Evolutionary conservation across 192 early-diverging fungal species (phyloP), one percentile per base, ranked within the genome.

Genomic region (Blastocladiella britannica): DNA sequence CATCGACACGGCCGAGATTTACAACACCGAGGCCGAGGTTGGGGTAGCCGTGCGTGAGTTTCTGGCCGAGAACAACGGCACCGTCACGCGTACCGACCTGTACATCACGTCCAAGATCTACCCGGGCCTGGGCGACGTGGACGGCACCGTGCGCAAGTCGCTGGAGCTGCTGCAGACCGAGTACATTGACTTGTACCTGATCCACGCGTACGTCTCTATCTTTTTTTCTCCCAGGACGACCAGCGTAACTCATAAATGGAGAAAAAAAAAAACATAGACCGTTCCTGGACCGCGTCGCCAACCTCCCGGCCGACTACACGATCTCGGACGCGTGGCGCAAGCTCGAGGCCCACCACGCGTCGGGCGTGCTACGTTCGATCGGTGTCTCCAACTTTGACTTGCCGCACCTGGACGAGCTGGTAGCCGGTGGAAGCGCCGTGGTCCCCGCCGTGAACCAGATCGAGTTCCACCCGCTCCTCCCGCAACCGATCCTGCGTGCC

Each of bases 401-500:
- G 12, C 15, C 37, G 37, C 37, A 47, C 4, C n/a, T 47, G 2
- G 37, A 28, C 12, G 18, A 3, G 3, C 12, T 26, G 25, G n/a
- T 51, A 9, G 20, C 20, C 27, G 18, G 12, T 9, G 20, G 15
- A 9, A 15, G 12, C 0, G 8, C 8, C 4, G 15, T 28, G 3
- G 12, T 28, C 53, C 53, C 25, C 12, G 20, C 22, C 24, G 25
- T 27, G 31, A 37, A 29, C 26, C 47, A 58, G 57, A 25, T 58
- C 57, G 57, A 58, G 43, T 58, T 43, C 47, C 28, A 58, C 57
- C 57, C 57, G 0, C 24, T 31, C 30, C 57, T 58, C 29, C 57
- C 47, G 43, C 57, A 58, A 25, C 29, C 43, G 31, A 37, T 1
- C 1, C 57, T 58, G 1, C 30, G 9, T 37, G 57, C 57, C 23